These are phyloP conservation scores for Dactylella cylindrospora DNA, from an alignment of 2,329 filamentous ascomycete genomes.

Conservation along the genomic window DNA sequence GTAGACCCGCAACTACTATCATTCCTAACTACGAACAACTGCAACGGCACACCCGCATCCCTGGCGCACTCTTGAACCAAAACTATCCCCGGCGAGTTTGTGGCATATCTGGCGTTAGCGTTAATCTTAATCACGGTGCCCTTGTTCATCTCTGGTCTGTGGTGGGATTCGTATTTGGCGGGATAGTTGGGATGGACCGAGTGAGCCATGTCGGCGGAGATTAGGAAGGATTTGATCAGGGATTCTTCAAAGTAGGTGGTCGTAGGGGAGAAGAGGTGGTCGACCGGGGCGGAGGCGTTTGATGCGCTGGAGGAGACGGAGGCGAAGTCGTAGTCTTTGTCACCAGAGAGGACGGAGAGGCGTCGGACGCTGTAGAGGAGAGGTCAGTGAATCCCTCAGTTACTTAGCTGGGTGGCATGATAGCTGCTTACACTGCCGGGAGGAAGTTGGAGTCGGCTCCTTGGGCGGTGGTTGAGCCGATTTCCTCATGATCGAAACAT, in stretches of 20 bases:
- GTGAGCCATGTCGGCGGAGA: constrained; percentile 98
- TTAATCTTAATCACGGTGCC: constrained; percentile 98
- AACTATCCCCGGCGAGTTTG: constrained; percentile 92
- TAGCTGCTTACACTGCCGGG: constrained; percentile 65
- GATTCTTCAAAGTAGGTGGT: constrained; percentile 91
- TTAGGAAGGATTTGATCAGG: constrained; percentile 82
- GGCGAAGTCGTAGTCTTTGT: constrained; percentile 65
- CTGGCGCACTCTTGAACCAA: constrained; percentile 82
- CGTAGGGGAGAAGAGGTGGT: constrained; percentile 51
- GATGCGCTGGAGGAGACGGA: constrained; percentile 57
- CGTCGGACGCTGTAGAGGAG: constrained; percentile 63
- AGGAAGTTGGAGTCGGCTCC: constrained; percentile 91
- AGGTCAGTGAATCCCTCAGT: background rate
- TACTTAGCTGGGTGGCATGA: background rate
- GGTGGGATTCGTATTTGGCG: constrained; percentile 84
- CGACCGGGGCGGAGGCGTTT: constrained; percentile 55
- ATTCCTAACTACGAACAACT: constrained; percentile 94
- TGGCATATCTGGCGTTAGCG: constrained; percentile 94
- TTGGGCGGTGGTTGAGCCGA: constrained; percentile 87
- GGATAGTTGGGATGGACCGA: constrained; percentile 93
- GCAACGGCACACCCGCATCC: constrained; percentile 74
- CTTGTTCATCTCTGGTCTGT: constrained; percentile 93
- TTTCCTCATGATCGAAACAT: constrained; percentile 97
- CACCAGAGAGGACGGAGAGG: constrained; percentile 73
- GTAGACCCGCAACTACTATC: constrained; percentile 93